Conservation (phyloP, 768 basidiomycete species). For the Terana coerulea region DNA sequence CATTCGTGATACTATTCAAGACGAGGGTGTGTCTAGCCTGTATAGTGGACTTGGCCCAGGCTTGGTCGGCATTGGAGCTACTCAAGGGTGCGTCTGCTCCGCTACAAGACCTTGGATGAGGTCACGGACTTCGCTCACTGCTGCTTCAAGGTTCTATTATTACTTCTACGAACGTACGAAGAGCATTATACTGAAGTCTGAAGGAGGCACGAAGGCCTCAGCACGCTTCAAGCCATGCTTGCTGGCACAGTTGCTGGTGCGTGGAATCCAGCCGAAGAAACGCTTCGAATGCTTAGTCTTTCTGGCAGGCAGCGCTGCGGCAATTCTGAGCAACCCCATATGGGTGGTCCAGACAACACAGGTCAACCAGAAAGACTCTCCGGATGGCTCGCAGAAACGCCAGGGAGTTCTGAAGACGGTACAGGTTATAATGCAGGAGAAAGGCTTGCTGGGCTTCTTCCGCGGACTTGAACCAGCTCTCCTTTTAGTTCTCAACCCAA, state of each 20-base stretch:
- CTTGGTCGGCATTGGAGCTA: constrained; percentile 86
- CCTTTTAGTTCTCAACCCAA: constrained; percentile 89
- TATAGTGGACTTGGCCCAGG: constrained; percentile 87
- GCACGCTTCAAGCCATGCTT: constrained; percentile 84
- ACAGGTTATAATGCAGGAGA: constrained; percentile 63
- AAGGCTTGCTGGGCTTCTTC: constrained; percentile 84
- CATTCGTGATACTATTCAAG: constrained; percentile 70
- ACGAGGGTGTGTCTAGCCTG: constrained; percentile 80
- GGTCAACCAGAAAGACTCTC: constrained; percentile 30
- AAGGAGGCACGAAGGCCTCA: constrained; percentile 58
- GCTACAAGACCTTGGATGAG: neutral
- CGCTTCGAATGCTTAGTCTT: constrained; percentile 4
- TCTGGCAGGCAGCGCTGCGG: constrained; percentile 77
- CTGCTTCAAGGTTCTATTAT: constrained; percentile 53
- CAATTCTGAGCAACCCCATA: constrained; percentile 87
- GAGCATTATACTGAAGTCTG: constrained; percentile 46
- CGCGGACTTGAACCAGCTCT: constrained; percentile 93
- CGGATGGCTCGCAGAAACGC: too few species aligned
- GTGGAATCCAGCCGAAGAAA: too few species aligned
- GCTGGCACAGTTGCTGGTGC: constrained; percentile 84
- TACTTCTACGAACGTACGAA: constrained; percentile 82
- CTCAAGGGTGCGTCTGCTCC: constrained; percentile 66
- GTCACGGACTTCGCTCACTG: neutral
- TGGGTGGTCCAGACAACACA: constrained; percentile 97
- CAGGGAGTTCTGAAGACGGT: constrained; percentile 62